A percentile compares a stretch with the other conserved stretches of the same genome.
These are phyloP conservation scores for Rhypophila decipiens DNA, from an alignment of 495 filamentous ascomycete species.

Conservation along the genomic window DNA sequence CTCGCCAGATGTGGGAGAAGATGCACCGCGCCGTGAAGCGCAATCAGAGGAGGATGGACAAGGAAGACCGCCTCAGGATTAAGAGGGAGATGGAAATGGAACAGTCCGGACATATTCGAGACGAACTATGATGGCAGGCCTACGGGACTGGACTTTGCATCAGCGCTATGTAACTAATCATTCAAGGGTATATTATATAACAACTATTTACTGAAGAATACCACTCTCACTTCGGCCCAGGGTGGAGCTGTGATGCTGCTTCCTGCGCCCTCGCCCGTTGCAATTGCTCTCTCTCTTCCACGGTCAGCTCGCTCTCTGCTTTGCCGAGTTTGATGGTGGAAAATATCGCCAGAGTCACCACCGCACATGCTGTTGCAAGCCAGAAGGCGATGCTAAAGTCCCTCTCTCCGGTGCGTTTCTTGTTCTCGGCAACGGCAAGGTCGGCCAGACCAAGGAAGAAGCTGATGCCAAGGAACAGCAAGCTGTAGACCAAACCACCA, in stretches of 20 bases:
- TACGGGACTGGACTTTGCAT: too few species aligned
- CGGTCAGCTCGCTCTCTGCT: conserved; percentile 59
- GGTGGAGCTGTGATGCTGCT: too few species aligned
- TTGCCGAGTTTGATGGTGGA: conserved; percentile 58
- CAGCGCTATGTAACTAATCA: too few species aligned
- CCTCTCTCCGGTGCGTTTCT: conserved; percentile 30
- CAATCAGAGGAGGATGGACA: conserved; percentile 18
- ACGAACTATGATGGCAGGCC: too few species aligned
- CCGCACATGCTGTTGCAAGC: conserved; percentile 56
- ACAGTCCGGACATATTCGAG: conserved; percentile 12
- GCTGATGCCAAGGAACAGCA: conserved; percentile 74
- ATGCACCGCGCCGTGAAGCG: conserved; percentile 20
- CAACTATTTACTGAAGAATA: too few species aligned
- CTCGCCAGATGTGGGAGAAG: conserved; percentile 28
- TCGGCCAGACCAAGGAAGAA: conserved; percentile 75
- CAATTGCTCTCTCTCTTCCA: conserved; percentile 17
- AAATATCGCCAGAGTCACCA: conserved; percentile 49
- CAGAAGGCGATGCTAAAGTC: conserved; percentile 64
- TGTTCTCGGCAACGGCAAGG: conserved; percentile 48
- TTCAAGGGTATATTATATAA: too few species aligned
- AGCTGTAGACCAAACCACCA: conserved; percentile 52
- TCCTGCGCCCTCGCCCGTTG: not conserved
- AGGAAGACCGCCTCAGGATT: conserved; percentile 18
- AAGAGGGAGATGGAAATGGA: conserved; percentile 15
- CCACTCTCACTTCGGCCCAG: too few species aligned